Evolutionary conservation across 257 asterid species (phyloP).

Genomic region (Solanum virginianum): DNA sequence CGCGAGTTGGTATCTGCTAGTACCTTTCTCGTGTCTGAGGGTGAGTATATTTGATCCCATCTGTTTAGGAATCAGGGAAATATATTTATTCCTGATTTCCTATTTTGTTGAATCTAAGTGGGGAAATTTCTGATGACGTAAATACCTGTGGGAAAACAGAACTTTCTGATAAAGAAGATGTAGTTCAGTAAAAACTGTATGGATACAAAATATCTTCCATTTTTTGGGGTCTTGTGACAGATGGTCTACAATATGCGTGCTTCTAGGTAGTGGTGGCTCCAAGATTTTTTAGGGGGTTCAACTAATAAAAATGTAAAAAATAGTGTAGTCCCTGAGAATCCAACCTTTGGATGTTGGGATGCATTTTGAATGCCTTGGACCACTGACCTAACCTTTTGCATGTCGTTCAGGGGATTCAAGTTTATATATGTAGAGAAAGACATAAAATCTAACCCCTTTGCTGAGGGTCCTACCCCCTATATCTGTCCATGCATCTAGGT

Average conservation of each 20-base stretch:
- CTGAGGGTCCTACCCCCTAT: background rate
- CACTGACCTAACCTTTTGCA: background rate
- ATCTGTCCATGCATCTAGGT: background rate
- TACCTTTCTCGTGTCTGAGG: slow-evolving; percentile 30
- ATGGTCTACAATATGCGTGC: background rate
- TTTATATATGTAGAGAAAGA: too few species aligned
- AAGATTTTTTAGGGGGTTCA: background rate
- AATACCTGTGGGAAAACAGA: background rate
- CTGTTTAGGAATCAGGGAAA: slow-evolving; percentile 1
- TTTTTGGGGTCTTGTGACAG: background rate
- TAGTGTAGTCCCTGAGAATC: background rate
- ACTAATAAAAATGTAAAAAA: background rate
- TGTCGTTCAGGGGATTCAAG: too few species aligned
- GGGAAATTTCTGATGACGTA: background rate
- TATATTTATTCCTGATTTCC: background rate
- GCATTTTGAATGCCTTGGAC: background rate
- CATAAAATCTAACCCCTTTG: background rate
- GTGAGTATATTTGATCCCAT: slow-evolving; percentile 19
- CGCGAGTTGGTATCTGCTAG: slow-evolving; percentile 12
- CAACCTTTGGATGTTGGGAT: background rate
- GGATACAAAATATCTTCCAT: background rate
- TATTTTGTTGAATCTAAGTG: slow-evolving; percentile 6
- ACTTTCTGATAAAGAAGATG: background rate
- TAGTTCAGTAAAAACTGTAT: background rate
- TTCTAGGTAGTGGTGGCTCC: background rate